Percentiles rank a stretch among this genome's conserved stretches.
phyloP scores from a whole-genome alignment of 495 filamentous ascomycete species.

The Symbiotaphrina buchneri region DNA sequence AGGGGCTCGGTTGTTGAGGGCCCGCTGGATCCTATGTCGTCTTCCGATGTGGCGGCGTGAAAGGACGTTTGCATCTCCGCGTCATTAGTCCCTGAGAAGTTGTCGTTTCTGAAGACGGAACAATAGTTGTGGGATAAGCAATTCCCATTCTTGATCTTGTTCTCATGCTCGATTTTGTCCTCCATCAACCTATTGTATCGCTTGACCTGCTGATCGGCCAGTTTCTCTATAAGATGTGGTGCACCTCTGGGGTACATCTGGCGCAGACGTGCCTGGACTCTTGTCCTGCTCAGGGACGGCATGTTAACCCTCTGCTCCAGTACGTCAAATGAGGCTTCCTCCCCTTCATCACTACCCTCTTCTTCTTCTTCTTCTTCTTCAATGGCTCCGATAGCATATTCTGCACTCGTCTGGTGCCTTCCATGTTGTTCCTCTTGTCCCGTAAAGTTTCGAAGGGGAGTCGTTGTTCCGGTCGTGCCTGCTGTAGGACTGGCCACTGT shows the following conservation, averaged over 20 bases:
- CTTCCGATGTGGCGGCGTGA: constrained; percentile 38
- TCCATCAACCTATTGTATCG: constrained; percentile 65
- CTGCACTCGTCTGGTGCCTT: too few relatives aligned
- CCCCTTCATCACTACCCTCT: constrained; percentile 10
- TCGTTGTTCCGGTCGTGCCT: too few relatives aligned
- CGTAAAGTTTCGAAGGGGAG: too few relatives aligned
- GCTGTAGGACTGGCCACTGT: too few relatives aligned
- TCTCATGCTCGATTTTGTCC: constrained; percentile 44
- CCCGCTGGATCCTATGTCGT: constrained; percentile 40
- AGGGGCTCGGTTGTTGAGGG: constrained; percentile 36
- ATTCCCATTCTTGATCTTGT: constrained; percentile 23
- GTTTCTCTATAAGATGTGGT: constrained; percentile 54
- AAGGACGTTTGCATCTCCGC: constrained; percentile 19
- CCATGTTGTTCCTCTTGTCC: too few relatives aligned
- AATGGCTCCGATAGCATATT: too few relatives aligned
- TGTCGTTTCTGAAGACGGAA: constrained; percentile 24
- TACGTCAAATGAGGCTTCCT: constrained; percentile 11
- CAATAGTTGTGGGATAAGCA: constrained; percentile 43
- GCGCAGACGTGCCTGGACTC: constrained; percentile 56
- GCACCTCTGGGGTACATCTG: constrained; percentile 48
- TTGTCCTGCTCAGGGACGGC: constrained; percentile 45
- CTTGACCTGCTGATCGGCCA: constrained; percentile 55
- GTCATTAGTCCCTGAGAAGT: constrained; percentile 17
- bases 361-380: constrained; percentile 27
- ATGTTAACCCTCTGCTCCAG: constrained; percentile 21